Base-by-base conservation (phyloP, 495 filamentous ascomycete genomes). In the Talaromyces thailandensis region DNA sequence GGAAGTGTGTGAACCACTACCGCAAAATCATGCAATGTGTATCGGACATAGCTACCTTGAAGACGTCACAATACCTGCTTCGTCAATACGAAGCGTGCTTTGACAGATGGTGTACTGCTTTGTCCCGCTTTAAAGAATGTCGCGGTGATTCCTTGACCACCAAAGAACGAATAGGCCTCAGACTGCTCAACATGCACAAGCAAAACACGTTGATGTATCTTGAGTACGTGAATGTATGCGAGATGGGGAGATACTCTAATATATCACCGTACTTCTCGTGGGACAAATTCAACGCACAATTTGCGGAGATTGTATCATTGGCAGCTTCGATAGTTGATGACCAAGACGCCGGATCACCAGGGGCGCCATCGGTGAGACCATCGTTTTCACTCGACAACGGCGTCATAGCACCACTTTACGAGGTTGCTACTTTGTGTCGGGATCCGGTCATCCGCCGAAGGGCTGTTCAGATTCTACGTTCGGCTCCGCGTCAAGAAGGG, bases 341-440 rank as follows among this genome's bases (percentile, higher is more conserved):
- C 50, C 18, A 50, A 45, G 58, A 43, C 51, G 21, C 28, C 2
- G 43, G 50, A 12, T 48, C 12, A 28, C 37, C 37, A 9, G 29
- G 23, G 21, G 52, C 18, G 8, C 29, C 62, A 3, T 56, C 59
- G 8, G 58, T 29, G 14, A 64, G 51, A 26, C 65, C 67, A 4
- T 57, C 37, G 1, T 70, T 71, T 37, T 67, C 68, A 0, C 66
- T 71, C 8, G 66, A 71, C 55, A 64, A 83, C 24, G 81, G 79
- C 24, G 79, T 86, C 29, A 78, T 86, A 7, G 73, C 73, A 16
- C 76, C 81, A 0, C 73, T 87, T 2, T 88, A 80, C 62, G 72
- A 83, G 11, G 79, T 81, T 12, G 85, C 81, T 7, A 83, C 80
- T 12, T 80, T 80, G 63, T 88, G 85, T 67, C 81, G 85, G 14